Conservation (phyloP, 331 rosid genomes). For the Quercus phellos region DNA sequence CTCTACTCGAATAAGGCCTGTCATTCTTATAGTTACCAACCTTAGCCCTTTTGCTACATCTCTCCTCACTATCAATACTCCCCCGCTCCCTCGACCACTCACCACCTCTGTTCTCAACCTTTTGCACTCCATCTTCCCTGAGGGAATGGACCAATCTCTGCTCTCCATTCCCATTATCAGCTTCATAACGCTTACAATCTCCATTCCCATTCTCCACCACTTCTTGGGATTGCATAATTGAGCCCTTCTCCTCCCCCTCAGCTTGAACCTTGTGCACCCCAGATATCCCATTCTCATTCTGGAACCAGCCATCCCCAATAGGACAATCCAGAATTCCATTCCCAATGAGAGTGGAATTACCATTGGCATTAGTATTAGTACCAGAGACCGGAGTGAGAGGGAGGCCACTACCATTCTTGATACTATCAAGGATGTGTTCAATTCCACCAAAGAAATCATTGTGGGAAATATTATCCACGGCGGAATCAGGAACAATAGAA, state of each 20-base stretch:
- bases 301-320: constrained; percentile 17
- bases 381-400: constrained; percentile 35
- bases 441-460: constrained; percentile 85
- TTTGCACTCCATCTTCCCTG: constrained; percentile 31
- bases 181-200: not conserved
- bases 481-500: constrained; percentile 34
- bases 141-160: constrained; percentile 16
- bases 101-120: constrained; percentile 15
- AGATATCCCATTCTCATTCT: constrained; percentile 14
- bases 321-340: not conserved
- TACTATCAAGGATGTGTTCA: constrained; percentile 76
- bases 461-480: constrained; percentile 25
- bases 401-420: constrained; percentile 69
- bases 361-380: not conserved
- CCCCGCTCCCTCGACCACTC: constrained; percentile 28
- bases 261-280: constrained; percentile 18
- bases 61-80: constrained; percentile 42
- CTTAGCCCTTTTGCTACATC: constrained; percentile 57
- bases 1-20: constrained; percentile 37
- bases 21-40: constrained; percentile 37
- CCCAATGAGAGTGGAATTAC: constrained; percentile 7
- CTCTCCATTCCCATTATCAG: constrained; percentile 29
- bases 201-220: constrained; percentile 29
- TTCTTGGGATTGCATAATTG: constrained; percentile 13
- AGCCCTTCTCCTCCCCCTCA: constrained; percentile 4